These are phyloP conservation scores for Luvunga scandens DNA, from an alignment of 345 rosid species.

Conservation along the genomic window DNA sequence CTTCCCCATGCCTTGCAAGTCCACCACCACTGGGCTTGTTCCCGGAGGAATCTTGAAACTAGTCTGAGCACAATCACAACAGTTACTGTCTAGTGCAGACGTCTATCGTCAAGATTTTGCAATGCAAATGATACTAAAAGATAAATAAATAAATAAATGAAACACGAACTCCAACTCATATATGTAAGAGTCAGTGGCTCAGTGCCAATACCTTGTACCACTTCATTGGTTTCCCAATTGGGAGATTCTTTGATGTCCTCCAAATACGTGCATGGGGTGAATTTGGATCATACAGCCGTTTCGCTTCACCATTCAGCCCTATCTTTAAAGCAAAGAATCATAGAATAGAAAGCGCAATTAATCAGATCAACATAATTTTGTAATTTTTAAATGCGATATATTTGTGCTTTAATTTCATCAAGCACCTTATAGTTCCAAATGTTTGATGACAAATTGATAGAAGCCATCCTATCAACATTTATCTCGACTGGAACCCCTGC, in stretches of 20 bases:
- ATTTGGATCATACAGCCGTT: slow-evolving; percentile 9
- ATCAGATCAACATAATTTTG: not conserved
- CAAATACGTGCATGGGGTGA: not conserved
- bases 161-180: too few species aligned
- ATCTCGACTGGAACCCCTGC: slow-evolving; percentile 33
- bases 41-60: slow-evolving; percentile 37
- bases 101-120: too few species aligned
- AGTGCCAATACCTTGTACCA: slow-evolving; percentile 39
- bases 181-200: too few species aligned
- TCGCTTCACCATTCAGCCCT: slow-evolving; percentile 30
- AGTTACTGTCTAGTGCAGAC: too few species aligned
- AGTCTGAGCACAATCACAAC: slow-evolving; percentile 18
- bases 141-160: too few species aligned
- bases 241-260: not conserved
- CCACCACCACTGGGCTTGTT: slow-evolving; percentile 37
- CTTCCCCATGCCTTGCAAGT: slow-evolving; percentile 47
- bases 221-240: slow-evolving; percentile 26
- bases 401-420: not conserved
- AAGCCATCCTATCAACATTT: not conserved
- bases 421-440: slow-evolving; percentile 24
- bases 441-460: slow-evolving; percentile 12
- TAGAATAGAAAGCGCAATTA: too few species aligned
- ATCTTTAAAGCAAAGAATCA: not conserved
- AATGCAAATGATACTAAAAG: too few species aligned
- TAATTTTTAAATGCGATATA: too few species aligned